Base-by-base conservation (phyloP, 805 yeast genomes). In the Candida sakaeoensis region DNA sequence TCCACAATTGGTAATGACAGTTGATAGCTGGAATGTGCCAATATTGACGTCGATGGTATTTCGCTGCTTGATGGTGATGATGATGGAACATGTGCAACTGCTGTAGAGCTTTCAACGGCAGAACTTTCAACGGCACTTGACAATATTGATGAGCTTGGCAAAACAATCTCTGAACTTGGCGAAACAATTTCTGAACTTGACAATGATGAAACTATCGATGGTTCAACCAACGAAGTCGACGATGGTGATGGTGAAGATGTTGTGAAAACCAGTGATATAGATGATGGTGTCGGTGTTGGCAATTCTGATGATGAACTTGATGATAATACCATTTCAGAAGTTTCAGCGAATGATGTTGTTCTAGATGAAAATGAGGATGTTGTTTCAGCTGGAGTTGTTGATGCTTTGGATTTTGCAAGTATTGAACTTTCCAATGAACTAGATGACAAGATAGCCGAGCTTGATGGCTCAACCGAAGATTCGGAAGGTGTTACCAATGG, bases 1-100 rank as follows among this genome's bases (percentile, higher is more conserved):
- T 66, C 48, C 17, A 32, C 44, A 21, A 47, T 39, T 4, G 43
- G 19, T 7, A n/a, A n/a, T n/a, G n/a, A n/a, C n/a, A n/a, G n/a
- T n/a, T n/a, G n/a, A n/a, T n/a, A n/a, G n/a, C n/a, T n/a, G n/a
- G n/a, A n/a, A 8, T 28, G 7, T 28, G 32, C 8, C 8, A 17
- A 14, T 31, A 14, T 6, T 18, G 34, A 31, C 12, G 52, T 19
- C 4, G 48, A 22, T 9, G 33, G 26, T 9, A 45, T 33, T 12
- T 37, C 36, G 10, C 42, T 29, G 6, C 39, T 27, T 19, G 38
- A 35, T n/a, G 31, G 32, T 28, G 29, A 10, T 28, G 29, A 15
- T 35, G 29, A 23, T 21, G 26, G 7, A 24, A 38, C 12, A 26
- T 34, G 33, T 18, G 28, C 37, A 24, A 40, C 12, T 19, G 8